Conservation (phyloP, 129 eudicot genomes). For the Helianthus annuus region DNA sequence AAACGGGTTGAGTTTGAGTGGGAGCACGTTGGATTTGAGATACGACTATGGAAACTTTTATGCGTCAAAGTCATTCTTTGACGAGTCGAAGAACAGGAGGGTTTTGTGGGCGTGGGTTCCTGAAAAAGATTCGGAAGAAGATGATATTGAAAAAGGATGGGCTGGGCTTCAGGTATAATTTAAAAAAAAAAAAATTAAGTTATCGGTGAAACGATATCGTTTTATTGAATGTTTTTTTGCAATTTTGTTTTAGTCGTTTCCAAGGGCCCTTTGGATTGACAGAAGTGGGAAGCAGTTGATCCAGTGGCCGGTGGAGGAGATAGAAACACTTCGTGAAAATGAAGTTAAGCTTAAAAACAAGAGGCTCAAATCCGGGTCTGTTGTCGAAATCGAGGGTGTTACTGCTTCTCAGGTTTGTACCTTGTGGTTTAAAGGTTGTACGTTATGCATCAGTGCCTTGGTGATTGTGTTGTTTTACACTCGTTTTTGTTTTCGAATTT, state of each 20-base stretch:
- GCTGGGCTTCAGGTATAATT: slow-evolving; percentile 48
- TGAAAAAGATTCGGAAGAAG: slow-evolving; percentile 35
- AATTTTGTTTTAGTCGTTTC: slow-evolving; percentile 24
- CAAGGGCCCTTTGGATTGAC: slow-evolving; percentile 40
- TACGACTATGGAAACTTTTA: slow-evolving; percentile 52
- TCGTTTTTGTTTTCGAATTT: neutral
- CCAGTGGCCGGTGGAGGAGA: slow-evolving; percentile 54
- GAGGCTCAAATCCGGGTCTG: slow-evolving; percentile 23
- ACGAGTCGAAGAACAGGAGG: slow-evolving; percentile 39
- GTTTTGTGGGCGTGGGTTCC: slow-evolving; percentile 48
- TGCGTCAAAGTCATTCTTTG: slow-evolving; percentile 50
- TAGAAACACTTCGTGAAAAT: slow-evolving; percentile 35
- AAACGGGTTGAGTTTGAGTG: slow-evolving; percentile 28
- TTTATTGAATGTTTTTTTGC: neutral
- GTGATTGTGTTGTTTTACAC: neutral
- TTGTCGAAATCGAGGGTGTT: slow-evolving; percentile 33
- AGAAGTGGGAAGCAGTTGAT: slow-evolving; percentile 41
- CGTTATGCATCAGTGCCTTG: neutral
- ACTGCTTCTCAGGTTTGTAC: slow-evolving; percentile 44
- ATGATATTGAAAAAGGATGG: slow-evolving; percentile 47
- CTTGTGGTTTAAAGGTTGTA: slow-evolving; percentile 3
- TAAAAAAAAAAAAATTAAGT: neutral
- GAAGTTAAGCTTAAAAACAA: slow-evolving; percentile 33
- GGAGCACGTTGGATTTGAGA: slow-evolving; percentile 32
- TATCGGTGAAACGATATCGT: neutral